phyloP scores from a whole-genome alignment of 495 filamentous ascomycete species.

The Penicillium argentinense region DNA sequence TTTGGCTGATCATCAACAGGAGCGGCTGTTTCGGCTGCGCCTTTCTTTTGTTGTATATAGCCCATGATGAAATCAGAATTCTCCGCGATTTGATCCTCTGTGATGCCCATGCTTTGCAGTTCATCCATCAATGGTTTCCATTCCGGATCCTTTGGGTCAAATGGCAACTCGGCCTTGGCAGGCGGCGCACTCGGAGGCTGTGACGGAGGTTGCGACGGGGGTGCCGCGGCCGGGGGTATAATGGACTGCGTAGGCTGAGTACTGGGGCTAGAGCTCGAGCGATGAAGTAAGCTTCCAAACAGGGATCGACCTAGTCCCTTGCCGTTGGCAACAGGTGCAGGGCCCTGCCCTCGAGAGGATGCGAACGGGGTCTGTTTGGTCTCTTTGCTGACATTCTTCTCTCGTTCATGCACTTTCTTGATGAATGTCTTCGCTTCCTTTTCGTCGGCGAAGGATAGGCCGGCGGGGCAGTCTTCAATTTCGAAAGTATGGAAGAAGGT shows the following conservation, averaged over 20 bases:
- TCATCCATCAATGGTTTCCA: conserved; percentile 85
- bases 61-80: conserved; percentile 94
- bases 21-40: conserved; percentile 40
- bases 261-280: conserved; percentile 60
- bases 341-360: conserved; percentile 51
- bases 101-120: conserved; percentile 81
- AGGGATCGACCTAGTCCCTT: conserved; percentile 52
- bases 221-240: conserved; percentile 41
- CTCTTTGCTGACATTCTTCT: conserved; percentile 88
- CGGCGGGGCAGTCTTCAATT: conserved; percentile 85
- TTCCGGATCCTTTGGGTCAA: conserved; percentile 80
- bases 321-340: conserved; percentile 46
- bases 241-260: conserved; percentile 7
- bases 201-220: conserved; percentile 16
- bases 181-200: conserved; percentile 25
- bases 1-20: conserved; percentile 42
- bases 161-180: conserved; percentile 55
- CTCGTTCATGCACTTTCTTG: conserved; percentile 91
- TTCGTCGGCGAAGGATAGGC: conserved; percentile 88
- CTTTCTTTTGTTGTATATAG: conserved; percentile 82
- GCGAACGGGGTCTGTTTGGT: conserved; percentile 78
- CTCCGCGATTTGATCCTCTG: conserved; percentile 86
- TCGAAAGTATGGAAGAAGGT: conserved; percentile 98
- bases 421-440: conserved; percentile 94
- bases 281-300: conserved; percentile 71